Evolutionary conservation across 495 filamentous ascomycete genomes (phyloP), one percentile per base, ranked within the genome.

Genomic region (Oidiodendron maius): DNA sequence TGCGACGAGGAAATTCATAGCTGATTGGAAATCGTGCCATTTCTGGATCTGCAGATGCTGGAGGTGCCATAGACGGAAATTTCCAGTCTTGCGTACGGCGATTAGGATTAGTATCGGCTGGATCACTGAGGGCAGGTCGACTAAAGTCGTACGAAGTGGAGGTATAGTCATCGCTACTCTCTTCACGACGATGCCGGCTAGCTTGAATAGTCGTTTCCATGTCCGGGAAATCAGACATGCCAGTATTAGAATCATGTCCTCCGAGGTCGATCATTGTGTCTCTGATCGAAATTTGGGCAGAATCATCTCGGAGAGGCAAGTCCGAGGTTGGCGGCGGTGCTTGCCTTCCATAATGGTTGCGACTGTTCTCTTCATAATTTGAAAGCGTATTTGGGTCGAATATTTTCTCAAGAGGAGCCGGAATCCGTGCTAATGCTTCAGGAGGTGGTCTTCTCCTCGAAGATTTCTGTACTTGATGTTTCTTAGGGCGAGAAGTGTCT

Each of bases 41-140:
- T 48, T 77, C 72, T 0, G 72, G 71, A 39, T 73, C 69, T 3
- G 71, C 72, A 4, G 75, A 75, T 2, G 72, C 62, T 12, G 71
- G 68, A 25, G 61, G 65, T 2, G 58, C 59, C 65, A 71, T 69
- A 20, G 72, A 65, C 3, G 80, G 78, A 58, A 82, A 83, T 30
- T 72, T 80, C 80, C 80, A 83, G 35, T 84, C 80, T 37, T 77
- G 71, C 0, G 78, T 78, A 6, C 72, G 65, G 18, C 77, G 66
- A 53, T 74, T 70, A 26, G 64, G 57, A 32, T 71, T 72, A 3
- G 66, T 55, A 50, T 74, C 72, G 2, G 65, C 69, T 11, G 75
- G 69, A 44, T 76, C 75, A 52, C 69, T 76, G 21, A 74, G 52
- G 6, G 75, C 68, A 22, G 73, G 67, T 25, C 65, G 66, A 47